These are phyloP conservation scores for Williopsis jadinii DNA, from an alignment of 1,139 yeast species.

Conservation along the genomic window DNA sequence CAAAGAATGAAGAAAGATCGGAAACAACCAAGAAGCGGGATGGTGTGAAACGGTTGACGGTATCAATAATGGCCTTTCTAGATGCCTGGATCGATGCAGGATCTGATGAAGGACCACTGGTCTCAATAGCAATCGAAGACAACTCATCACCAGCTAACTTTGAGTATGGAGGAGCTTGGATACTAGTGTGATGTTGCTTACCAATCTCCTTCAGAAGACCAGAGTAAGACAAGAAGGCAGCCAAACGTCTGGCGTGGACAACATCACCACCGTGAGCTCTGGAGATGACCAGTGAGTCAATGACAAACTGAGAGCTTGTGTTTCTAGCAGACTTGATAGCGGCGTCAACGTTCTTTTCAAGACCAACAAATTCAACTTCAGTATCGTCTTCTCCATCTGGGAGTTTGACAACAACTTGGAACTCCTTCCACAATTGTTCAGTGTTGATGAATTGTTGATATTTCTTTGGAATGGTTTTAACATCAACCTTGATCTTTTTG, in stretches of 20 bases:
- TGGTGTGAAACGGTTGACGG: slow-evolving; percentile 72
- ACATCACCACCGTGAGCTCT: slow-evolving; percentile 81
- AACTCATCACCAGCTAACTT: slow-evolving; percentile 29
- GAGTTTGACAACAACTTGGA: slow-evolving; percentile 57
- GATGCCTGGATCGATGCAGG: slow-evolving; percentile 41
- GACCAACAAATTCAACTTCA: slow-evolving; percentile 62
- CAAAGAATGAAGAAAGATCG: slow-evolving; percentile 68
- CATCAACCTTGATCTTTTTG: slow-evolving; percentile 34
- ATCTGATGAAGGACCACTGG: slow-evolving; percentile 35
- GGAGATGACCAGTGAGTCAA: slow-evolving; percentile 72
- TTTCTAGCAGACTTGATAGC: slow-evolving; percentile 54
- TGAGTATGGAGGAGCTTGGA: slow-evolving; percentile 47
- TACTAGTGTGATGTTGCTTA: slow-evolving; percentile 39
- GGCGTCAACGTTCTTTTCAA: slow-evolving; percentile 40
- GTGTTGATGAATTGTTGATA: slow-evolving; percentile 45
- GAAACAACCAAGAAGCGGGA: slow-evolving; percentile 47
- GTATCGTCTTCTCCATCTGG: slow-evolving; percentile 39
- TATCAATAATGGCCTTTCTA: slow-evolving; percentile 62
- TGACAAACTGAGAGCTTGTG: slow-evolving; percentile 47
- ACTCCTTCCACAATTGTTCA: slow-evolving; percentile 39
- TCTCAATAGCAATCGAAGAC: slow-evolving; percentile 32
- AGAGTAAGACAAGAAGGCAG: slow-evolving; percentile 54
- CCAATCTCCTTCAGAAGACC: slow-evolving; percentile 37
- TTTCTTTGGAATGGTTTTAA: slow-evolving; percentile 40
- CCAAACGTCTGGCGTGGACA: slow-evolving; percentile 67